A percentile compares a stretch with the other conserved stretches of the same genome.
phyloP scores from a whole-genome alignment of 2,329 filamentous ascomycete genomes.

The Neophaeococcomyces aloes region DNA sequence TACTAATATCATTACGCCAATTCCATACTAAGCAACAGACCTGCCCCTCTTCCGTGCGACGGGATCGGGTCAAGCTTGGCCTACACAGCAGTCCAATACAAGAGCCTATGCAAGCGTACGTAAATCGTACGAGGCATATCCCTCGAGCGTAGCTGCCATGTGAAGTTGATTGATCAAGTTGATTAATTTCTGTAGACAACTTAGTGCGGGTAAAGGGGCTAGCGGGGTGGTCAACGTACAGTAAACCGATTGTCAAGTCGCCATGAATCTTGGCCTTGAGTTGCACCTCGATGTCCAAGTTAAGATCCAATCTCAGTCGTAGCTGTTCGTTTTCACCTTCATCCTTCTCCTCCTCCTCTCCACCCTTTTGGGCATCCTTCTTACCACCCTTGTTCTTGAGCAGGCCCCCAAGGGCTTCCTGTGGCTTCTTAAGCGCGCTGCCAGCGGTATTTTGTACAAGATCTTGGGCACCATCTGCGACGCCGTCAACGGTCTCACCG shows the following conservation, averaged over 20 bases:
- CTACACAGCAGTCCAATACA: too few relatives aligned
- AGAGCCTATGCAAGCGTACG: too few relatives aligned
- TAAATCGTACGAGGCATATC: too few relatives aligned
- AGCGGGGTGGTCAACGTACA: constrained; percentile 27
- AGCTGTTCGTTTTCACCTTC: constrained; percentile 29
- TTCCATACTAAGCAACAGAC: too few relatives aligned
- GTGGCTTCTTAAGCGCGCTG: constrained; percentile 30
- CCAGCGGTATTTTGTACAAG: constrained; percentile 48
- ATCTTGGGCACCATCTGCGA: constrained; percentile 34
- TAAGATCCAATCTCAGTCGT: constrained; percentile 48
- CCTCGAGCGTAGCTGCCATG: too few relatives aligned
- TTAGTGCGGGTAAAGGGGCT: too few relatives aligned
- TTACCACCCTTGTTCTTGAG: constrained; percentile 17
- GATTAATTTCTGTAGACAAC: too few relatives aligned
- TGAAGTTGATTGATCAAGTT: too few relatives aligned
- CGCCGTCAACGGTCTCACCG: constrained; percentile 41
- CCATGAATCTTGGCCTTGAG: constrained; percentile 56
- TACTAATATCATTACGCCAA: too few relatives aligned
- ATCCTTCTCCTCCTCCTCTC: constrained; percentile 25
- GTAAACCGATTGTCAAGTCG: constrained; percentile 47
- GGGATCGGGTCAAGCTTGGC: too few relatives aligned
- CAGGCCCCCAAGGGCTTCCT: constrained; percentile 32
- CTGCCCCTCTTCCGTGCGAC: too few relatives aligned
- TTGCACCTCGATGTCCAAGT: constrained; percentile 53
- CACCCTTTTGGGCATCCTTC: constrained; percentile 46